Conservation (phyloP, 1,284 basidiomycete species). For the Puccinia coronata region DNA sequence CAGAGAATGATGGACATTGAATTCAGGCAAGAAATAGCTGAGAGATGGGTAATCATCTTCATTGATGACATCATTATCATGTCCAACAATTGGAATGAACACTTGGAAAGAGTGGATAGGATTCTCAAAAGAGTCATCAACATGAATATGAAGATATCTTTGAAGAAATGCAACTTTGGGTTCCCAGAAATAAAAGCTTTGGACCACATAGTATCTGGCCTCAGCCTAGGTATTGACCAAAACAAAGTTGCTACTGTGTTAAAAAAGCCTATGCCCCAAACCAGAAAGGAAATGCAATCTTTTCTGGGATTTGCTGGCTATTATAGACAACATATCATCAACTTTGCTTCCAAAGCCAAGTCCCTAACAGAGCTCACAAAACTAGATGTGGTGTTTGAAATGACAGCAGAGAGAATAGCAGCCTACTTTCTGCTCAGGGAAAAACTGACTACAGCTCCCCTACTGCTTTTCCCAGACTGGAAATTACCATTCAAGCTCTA, state of each 20-base stretch:
- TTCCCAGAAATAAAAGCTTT: constrained; percentile 52
- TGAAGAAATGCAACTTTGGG: constrained; percentile 26
- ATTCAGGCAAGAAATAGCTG: neutral
- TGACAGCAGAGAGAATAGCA: neutral
- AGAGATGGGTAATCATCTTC: neutral
- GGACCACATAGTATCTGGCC: constrained; percentile 59
- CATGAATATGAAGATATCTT: constrained; percentile 18
- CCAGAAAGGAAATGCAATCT: constrained; percentile 57
- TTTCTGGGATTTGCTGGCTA: constrained; percentile 62
- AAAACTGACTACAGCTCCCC: neutral
- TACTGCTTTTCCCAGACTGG: constrained; percentile 2
- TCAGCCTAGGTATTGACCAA: constrained; percentile 61
- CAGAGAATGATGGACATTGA: constrained; percentile 31
- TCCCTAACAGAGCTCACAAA: neutral
- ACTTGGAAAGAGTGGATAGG: neutral
- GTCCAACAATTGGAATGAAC: neutral
- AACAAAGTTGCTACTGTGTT: constrained; percentile 60
- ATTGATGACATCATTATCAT: constrained; percentile 38
- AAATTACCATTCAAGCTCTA: constrained; percentile 22
- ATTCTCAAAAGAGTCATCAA: neutral
- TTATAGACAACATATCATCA: constrained; percentile 53
- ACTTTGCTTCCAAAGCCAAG: neutral
- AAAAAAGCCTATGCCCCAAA: constrained; percentile 60
- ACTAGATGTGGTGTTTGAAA: neutral
- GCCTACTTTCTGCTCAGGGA: neutral